Evolutionary conservation across 371 early-diverging fungal species (phyloP), one percentile per base, ranked within the genome.

Genomic region (Mortierella sp.): DNA sequence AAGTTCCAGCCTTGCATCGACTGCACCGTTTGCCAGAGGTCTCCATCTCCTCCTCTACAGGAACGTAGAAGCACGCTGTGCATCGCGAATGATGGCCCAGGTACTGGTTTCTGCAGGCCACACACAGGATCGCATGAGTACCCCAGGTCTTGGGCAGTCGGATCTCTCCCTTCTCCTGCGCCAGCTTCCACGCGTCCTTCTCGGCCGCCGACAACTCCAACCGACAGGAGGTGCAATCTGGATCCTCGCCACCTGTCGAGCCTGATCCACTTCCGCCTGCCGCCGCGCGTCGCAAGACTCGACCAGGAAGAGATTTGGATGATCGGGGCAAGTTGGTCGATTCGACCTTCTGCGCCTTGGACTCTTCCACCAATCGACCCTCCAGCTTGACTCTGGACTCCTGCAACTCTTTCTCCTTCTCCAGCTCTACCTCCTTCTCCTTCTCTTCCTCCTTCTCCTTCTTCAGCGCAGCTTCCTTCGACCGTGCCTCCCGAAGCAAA

Each of bases 41-140:
- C 6, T 63, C 58, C 87, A 86, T 72, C 55, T 86, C 87, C 48
- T 79, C 76, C 58, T 75, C 74, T 5, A 79, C 75, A 27, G 87
- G 87, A 16, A 86, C 87, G 51, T 86, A 86, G 29, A 86, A 86
- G 43, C 87, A 86, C 0, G 82, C 82, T 0, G 87, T 86, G 51
- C 87, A 86, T 55, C 87, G 70, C 49, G 68, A 79, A 49, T 86
- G 87, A 41, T 86, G 87, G 4, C 80, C 80, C 48, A 77, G 60
- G 46, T 86, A 86, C 49, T 80, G 83, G 21, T 74, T 48, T 29
- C 83, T 72, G 43, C 87, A 86, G 0, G 87, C 77, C 29, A 75
- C 78, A 46, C 87, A 86, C 27, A 86, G 49, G 12, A 82, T 82
- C 29, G 87, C 87, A 70, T 82, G 82, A 0, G 78, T 55, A 1